These are phyloP conservation scores for Candida tetrigidarum DNA, from an alignment of 1,139 yeast genomes.

Conservation along the genomic window DNA sequence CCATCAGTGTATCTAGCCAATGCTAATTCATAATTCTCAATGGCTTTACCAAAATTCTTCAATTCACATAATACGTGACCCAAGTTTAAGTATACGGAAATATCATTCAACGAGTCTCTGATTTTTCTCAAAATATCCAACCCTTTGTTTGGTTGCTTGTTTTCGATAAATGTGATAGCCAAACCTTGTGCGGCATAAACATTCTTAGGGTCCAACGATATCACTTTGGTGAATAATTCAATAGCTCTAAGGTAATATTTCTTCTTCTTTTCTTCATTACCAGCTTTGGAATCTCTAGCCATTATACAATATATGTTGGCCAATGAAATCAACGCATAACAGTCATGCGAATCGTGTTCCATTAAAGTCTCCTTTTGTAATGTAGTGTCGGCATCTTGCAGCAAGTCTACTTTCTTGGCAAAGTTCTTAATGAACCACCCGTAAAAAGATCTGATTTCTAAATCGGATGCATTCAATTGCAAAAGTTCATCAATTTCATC, in stretches of 20 bases:
- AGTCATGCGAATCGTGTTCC: slow-evolving; percentile 83
- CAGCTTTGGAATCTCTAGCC: slow-evolving; percentile 79
- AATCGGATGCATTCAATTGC: slow-evolving; percentile 56
- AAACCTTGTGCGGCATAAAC: slow-evolving; percentile 98
- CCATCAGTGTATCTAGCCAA: slow-evolving; percentile 67
- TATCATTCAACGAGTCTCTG: slow-evolving; percentile 86
- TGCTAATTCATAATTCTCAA: slow-evolving; percentile 87
- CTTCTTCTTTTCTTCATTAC: slow-evolving; percentile 64
- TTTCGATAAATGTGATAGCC: slow-evolving; percentile 91
- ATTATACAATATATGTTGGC: slow-evolving; percentile 85
- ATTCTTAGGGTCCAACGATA: slow-evolving; percentile 81
- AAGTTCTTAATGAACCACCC: slow-evolving; percentile 83
- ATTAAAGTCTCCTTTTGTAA: slow-evolving; percentile 88
- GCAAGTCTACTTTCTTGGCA: slow-evolving; percentile 58
- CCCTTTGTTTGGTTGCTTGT: slow-evolving; percentile 76
- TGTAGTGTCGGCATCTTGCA: slow-evolving; percentile 67
- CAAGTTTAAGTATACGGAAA: slow-evolving; percentile 79
- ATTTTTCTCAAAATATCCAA: slow-evolving; percentile 86
- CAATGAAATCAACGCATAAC: slow-evolving; percentile 85
- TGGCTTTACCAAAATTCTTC: slow-evolving; percentile 82
- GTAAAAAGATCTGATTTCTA: slow-evolving; percentile 88
- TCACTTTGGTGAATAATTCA: slow-evolving; percentile 86
- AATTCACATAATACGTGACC: slow-evolving; percentile 89
- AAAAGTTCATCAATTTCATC: slow-evolving; percentile 60
- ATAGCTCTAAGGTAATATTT: slow-evolving; percentile 87